Evolutionary conservation across 768 basidiomycete species (phyloP), one percentile per base, ranked within the genome.

Genomic region (Panaeolus cyanescens): DNA sequence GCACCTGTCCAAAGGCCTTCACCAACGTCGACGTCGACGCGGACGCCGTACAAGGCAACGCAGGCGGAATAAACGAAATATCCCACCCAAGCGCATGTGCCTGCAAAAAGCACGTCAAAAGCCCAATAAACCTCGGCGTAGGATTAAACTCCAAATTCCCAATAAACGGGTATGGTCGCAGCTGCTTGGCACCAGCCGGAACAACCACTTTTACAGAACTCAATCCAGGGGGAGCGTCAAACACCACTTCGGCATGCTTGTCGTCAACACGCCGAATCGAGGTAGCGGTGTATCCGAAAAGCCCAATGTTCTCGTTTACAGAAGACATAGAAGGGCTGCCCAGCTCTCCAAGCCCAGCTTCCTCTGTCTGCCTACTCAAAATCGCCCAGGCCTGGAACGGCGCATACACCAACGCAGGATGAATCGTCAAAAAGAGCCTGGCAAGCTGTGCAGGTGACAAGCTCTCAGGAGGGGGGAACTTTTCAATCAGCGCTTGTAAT

Each of bases 11-110:
- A 63, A 90, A 88, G 0, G 80, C 76, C 59, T 70, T 75, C 19
- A 88, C 80, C 28, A 89, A 79, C 5, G 83, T 82, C 1, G 83
- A 82, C 2, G 83, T 86, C 42, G 85, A 88, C 17, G 80, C 79
- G n/a, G 85, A 85, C 0, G 88, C 84, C 0, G 87, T 86, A 2
- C 85, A 85, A 1, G 84, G 82, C 40, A 79, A 65, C 4, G 79
- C 78, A 2, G 87, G 86, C 4, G 87, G 88, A 8, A 88, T 76
- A 60, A 85, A 73, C 1, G 85, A 87, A 45, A 88, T 83, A 70
- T 90, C 87, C 84, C 84, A 88, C 0, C 84, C 84, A 5, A 89
- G 72, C 0, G 84, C 84, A 69, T 90, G 88, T 1, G 82, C 85
- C 67, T 89, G 87, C 34, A 89, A 62, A 63, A 87, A 79, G 62